Conservation (phyloP, 768 basidiomycete genomes). For the Lepiota subincarnata region DNA sequence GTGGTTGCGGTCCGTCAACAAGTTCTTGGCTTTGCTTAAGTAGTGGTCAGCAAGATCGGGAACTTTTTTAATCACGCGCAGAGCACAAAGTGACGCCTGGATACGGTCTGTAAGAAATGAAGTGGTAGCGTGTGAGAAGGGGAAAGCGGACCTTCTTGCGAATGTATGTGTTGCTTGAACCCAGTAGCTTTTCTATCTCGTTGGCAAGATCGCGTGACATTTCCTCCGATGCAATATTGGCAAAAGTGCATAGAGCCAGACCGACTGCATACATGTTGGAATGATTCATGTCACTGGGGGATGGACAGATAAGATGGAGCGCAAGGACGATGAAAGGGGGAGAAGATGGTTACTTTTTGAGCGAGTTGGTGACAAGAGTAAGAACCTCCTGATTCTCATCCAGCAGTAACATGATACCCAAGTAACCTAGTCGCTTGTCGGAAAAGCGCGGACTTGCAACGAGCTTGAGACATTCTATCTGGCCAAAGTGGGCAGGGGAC, state of each 20-base stretch:
- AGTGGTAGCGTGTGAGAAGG: background rate
- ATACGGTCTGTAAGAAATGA: constrained; percentile 8
- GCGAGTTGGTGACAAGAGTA: constrained; percentile 94
- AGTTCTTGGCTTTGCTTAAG: constrained; percentile 77
- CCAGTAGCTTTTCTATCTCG: constrained; percentile 95
- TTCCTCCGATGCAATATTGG: constrained; percentile 98
- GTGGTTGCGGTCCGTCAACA: constrained; percentile 94
- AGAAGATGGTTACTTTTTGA: constrained; percentile 80
- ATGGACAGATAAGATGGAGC: constrained; percentile 12
- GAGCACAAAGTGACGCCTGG: constrained; percentile 91
- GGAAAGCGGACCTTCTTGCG: constrained; percentile 80
- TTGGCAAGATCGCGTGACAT: constrained; percentile 98
- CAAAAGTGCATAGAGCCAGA: constrained; percentile 94
- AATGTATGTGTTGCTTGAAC: constrained; percentile 97
- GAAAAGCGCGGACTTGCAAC: constrained; percentile 94
- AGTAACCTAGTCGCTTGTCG: constrained; percentile 93
- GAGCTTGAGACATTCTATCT: constrained; percentile 94
- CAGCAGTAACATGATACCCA: constrained; percentile 95
- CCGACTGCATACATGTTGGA: constrained; percentile 99
- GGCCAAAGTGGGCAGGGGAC: constrained; percentile 97
- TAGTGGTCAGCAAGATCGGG: constrained; percentile 96
- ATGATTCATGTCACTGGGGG: constrained; percentile 93
- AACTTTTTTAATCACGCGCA: constrained; percentile 92
- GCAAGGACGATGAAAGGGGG: background rate
- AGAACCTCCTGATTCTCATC: constrained; percentile 98